phyloP scores from a whole-genome alignment of 805 yeast species.

The Vanderwaltozyma tropicalis region DNA sequence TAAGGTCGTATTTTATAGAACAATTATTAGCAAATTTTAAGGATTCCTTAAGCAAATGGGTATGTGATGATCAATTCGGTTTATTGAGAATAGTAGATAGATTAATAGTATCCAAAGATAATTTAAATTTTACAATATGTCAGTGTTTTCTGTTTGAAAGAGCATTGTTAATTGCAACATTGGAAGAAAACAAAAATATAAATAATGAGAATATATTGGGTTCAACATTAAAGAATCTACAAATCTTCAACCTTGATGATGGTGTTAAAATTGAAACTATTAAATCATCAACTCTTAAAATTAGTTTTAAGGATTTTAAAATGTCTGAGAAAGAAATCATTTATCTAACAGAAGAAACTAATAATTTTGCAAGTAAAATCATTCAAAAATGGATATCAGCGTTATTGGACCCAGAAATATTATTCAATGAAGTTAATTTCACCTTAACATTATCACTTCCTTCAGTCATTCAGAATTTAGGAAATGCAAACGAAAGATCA shows the following conservation, averaged over 20 bases:
- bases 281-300: slow-evolving; percentile 17
- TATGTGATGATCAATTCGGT: slow-evolving; percentile 28
- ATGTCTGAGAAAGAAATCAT: slow-evolving; percentile 1
- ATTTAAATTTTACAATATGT: slow-evolving; percentile 15
- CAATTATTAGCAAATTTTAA: slow-evolving; percentile 13
- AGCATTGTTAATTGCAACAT: slow-evolving; percentile 12
- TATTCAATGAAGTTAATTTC: slow-evolving; percentile 22
- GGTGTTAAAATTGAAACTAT: slow-evolving; percentile 13
- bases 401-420: slow-evolving; percentile 26
- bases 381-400: slow-evolving; percentile 36
- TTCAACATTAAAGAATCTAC: slow-evolving; percentile 6
- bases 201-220: slow-evolving; percentile 4
- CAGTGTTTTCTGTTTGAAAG: slow-evolving; percentile 30
- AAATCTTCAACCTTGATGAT: slow-evolving; percentile 9
- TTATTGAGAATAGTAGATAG: slow-evolving; percentile 29
- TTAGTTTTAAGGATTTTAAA: slow-evolving; percentile 1
- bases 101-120: slow-evolving; percentile 24
- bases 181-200: slow-evolving; percentile 4
- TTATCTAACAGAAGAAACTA: slow-evolving; percentile 15
- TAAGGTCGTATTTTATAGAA: slow-evolving; percentile 20
- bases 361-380: slow-evolving; percentile 23
- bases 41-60: slow-evolving; percentile 13
- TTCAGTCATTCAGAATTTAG: slow-evolving; percentile 6
- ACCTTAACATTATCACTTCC: slow-evolving; percentile 27
- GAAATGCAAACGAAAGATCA: slow-evolving; percentile 2